Evolutionary conservation across 306 rosid genomes (phyloP), one percentile per base, ranked within the genome.

Genomic region (Dicorynia guianensis): DNA sequence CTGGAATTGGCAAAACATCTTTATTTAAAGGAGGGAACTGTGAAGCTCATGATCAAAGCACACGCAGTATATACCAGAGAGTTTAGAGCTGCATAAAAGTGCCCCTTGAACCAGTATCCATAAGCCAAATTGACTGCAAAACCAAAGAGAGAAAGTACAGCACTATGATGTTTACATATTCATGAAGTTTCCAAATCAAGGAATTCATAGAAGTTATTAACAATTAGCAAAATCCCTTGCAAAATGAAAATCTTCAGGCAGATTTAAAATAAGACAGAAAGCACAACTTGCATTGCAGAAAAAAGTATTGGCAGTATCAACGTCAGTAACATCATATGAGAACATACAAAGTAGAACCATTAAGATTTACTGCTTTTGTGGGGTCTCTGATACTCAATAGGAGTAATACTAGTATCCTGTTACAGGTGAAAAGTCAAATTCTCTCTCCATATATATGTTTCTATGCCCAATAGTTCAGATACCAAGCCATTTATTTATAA

Each of bases 121-220:
- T 90, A 92, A 43, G 91, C 95, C 88, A 94, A 77, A 80, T 94
- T 94, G 55, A 94, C 98, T 94, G 78, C 86, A 85, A 87, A 55
- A 69, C 15, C 30, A 25, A 25, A 81, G 74, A 69, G 62, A 66
- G 50, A 66, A 55, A 39, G 52, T 25, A 48, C 46, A 65, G 50
- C 34, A 68, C 76, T 43, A 18, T 20, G 60, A 61, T 14, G 38
- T 64, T 25, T 52, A 42, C 12, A 6, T 11, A 42, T 43, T 62
- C 70, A 43, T 56, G 34, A 48, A 50, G 18, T 47, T 47, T 73
- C 56, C 33, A 49, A 68, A 18, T 46, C 42, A 53, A 71, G 44
- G 43, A 39, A 56, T n/a, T n/a, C n/a, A n/a, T n/a, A n/a, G n/a
- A n/a, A n/a, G n/a, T n/a, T n/a, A n/a, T n/a, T n/a, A n/a, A 19